Percentiles rank a stretch among this genome's conserved stretches.
These are phyloP conservation scores for Bothriochloa decipiens DNA, from an alignment of 176 grass and related monocot genomes.

Conservation along the genomic window DNA sequence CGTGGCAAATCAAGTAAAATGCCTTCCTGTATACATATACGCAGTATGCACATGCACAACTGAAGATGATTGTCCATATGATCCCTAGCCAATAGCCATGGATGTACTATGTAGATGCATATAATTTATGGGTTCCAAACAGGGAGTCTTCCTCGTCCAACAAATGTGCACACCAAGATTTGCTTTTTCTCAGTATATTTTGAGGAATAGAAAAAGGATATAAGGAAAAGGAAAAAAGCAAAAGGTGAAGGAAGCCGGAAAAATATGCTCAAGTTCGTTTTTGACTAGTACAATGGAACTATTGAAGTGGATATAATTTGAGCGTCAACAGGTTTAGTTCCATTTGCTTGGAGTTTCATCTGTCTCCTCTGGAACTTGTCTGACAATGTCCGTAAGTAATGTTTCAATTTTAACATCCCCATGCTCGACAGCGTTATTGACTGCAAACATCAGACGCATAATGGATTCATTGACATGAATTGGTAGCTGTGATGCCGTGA, in stretches of 20 bases:
- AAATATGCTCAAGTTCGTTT: neutral
- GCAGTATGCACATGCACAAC: neutral
- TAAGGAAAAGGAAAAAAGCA: neutral
- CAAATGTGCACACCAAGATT: constrained; percentile 34
- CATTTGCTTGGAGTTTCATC: neutral
- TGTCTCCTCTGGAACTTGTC: too few relatives aligned
- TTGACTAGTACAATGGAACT: constrained; percentile 14
- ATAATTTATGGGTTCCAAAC: constrained; percentile 41
- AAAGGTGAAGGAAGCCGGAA: neutral
- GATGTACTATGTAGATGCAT: neutral
- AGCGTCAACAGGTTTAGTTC: neutral
- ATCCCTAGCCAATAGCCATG: neutral
- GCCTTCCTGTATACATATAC: neutral
- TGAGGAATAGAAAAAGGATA: neutral
- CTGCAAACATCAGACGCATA: neutral
- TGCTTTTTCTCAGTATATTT: neutral
- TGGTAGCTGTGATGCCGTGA: neutral
- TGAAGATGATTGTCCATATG: constrained; percentile 29
- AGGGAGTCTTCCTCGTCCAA: constrained; percentile 39
- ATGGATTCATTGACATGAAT: neutral
- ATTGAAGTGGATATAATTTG: neutral
- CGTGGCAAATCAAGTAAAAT: too few relatives aligned
- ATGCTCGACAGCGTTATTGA: neutral
- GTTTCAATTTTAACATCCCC: neutral
- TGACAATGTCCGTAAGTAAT: too few relatives aligned